Conservation (phyloP, 805 yeast species). For the Schwanniomyces pseudopolymorphus region DNA sequence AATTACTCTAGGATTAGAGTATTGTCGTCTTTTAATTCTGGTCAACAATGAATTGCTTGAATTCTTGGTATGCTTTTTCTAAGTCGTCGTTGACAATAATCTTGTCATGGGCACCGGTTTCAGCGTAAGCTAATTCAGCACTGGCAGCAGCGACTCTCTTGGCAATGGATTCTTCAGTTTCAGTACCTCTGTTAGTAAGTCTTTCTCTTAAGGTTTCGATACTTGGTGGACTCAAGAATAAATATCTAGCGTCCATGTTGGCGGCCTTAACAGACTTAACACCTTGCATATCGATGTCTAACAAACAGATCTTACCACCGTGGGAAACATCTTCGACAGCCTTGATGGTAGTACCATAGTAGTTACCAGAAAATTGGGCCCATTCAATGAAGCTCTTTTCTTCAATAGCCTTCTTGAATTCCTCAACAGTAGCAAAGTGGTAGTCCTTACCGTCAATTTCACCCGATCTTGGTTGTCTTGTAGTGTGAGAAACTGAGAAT, state of each 20-base stretch:
- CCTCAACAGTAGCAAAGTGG: constrained; percentile 78
- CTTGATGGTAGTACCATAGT: constrained; percentile 89
- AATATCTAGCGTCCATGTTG: constrained; percentile 75
- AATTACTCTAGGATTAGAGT: neutral
- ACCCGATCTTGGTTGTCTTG: constrained; percentile 89
- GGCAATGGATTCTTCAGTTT: constrained; percentile 77
- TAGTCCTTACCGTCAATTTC: constrained; percentile 88
- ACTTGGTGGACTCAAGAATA: constrained; percentile 92
- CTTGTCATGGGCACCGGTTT: constrained; percentile 90
- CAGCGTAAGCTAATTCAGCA: constrained; percentile 84
- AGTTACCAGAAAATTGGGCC: constrained; percentile 98
- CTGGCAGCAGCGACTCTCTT: constrained; percentile 86
- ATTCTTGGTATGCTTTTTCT: constrained; percentile 81
- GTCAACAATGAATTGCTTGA: constrained; percentile 71
- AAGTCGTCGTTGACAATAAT: constrained; percentile 88
- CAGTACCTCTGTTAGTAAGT: constrained; percentile 90
- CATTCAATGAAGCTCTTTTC: constrained; percentile 85
- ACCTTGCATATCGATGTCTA: constrained; percentile 99
- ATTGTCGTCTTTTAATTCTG: constrained; percentile 11
- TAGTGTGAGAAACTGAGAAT: constrained; percentile 90
- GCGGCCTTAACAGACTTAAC: constrained; percentile 88
- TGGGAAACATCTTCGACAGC: constrained; percentile 74
- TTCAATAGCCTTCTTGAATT: constrained; percentile 73
- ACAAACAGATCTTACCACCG: constrained; percentile 74
- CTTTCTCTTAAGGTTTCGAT: constrained; percentile 73